These are phyloP conservation scores for Magnusiomyces paraingens DNA, from an alignment of 1,139 yeast genomes.

Conservation along the genomic window DNA sequence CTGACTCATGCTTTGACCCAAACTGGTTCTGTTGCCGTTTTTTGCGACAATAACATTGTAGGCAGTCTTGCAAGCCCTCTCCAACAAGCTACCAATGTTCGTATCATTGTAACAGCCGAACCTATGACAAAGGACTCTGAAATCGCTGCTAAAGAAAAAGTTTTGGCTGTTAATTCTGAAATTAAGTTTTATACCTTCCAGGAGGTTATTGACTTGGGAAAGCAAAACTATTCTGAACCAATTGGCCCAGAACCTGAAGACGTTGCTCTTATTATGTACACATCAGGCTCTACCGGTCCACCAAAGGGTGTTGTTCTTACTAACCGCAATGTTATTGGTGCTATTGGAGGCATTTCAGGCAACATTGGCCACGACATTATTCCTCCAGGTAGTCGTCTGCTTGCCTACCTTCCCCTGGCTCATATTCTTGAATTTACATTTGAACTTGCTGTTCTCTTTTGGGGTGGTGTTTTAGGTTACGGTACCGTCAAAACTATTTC, in stretches of 20 bases:
- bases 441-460: conserved; percentile 70
- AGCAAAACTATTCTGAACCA: conserved; percentile 38
- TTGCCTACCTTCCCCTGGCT: conserved; percentile 91
- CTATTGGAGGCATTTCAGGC: conserved; percentile 72
- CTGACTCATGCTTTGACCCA: conserved; percentile 78
- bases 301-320: conserved; percentile 94
- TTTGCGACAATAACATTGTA: conserved; percentile 74
- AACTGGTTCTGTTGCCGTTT: conserved; percentile 71
- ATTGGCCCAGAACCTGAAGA: conserved; percentile 65
- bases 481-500: conserved; percentile 90
- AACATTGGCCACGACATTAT: conserved; percentile 53
- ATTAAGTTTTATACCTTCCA: conserved; percentile 57
- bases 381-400: conserved; percentile 54
- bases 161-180: conserved; percentile 55
- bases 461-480: conserved; percentile 90
- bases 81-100: conserved; percentile 53
- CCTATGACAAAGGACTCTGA: conserved; percentile 61
- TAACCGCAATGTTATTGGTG: conserved; percentile 73
- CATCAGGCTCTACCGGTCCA: conserved; percentile 96
- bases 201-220: conserved; percentile 64
- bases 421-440: conserved; percentile 91
- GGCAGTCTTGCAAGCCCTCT: conserved; percentile 64
- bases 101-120: conserved; percentile 67
- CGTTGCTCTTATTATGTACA: conserved; percentile 89
- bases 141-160: conserved; percentile 46